These are phyloP conservation scores for Cladosporium sp. DNA, from an alignment of 2,329 filamentous ascomycete genomes.

Conservation along the genomic window DNA sequence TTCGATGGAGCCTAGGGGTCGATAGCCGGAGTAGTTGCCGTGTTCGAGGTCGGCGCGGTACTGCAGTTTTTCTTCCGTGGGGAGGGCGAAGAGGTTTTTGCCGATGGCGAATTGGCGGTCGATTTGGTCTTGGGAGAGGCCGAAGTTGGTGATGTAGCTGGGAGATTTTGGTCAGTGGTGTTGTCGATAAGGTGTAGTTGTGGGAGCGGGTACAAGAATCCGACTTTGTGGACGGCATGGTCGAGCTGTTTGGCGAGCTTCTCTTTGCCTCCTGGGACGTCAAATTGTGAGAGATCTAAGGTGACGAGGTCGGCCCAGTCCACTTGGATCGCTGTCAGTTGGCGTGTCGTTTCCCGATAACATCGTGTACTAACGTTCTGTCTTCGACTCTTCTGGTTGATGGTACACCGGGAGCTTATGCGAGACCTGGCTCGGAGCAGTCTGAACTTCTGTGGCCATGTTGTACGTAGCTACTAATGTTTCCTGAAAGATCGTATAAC, in stretches of 20 bases:
- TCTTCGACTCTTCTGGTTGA: slow-evolving; percentile 18
- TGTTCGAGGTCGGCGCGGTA: slow-evolving; percentile 45
- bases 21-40: slow-evolving; percentile 37
- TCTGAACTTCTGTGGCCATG: slow-evolving; percentile 17
- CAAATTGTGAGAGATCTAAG: slow-evolving; percentile 58
- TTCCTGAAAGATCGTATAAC: background rate
- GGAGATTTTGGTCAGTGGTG: background rate
- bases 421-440: background rate
- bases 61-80: slow-evolving; percentile 61
- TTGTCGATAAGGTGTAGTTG: background rate
- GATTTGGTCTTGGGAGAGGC: slow-evolving; percentile 61
- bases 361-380: background rate
- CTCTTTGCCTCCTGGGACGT: slow-evolving; percentile 57
- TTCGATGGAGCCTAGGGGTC: slow-evolving; percentile 20
- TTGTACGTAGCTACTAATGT: background rate
- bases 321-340: slow-evolving; percentile 9
- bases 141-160: slow-evolving; percentile 62
- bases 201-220: slow-evolving; percentile 51
- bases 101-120: slow-evolving; percentile 64
- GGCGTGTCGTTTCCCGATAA: background rate
- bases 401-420: slow-evolving; percentile 2
- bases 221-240: slow-evolving; percentile 52
- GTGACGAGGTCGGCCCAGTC: slow-evolving; percentile 60
- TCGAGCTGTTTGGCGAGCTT: slow-evolving; percentile 56
- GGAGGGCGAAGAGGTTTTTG: slow-evolving; percentile 59